Evolutionary conservation across 1,284 basidiomycete species (phyloP).

Genomic region (Ustilago tritici): DNA sequence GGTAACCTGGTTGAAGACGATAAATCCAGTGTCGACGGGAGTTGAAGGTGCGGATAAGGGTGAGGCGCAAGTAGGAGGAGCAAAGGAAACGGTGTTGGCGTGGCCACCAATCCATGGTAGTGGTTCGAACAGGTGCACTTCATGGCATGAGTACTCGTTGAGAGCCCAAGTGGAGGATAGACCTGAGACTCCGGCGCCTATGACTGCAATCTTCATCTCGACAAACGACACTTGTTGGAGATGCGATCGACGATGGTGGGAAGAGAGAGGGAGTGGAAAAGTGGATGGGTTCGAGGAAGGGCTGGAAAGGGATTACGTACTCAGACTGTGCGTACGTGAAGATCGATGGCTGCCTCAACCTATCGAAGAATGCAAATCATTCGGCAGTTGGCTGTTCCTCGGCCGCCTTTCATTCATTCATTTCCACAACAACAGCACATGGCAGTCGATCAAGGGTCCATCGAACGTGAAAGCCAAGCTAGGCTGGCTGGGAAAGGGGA

Average conservation of each 20-base stretch:
- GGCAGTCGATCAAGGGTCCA: background rate
- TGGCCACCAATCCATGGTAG: slow-evolving; percentile 80
- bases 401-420: background rate
- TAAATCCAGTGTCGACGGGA: slow-evolving; percentile 56
- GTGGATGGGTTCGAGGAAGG: background rate
- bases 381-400: background rate
- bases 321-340: slow-evolving; percentile 1
- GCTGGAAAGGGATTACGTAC: background rate
- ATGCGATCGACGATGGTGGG: background rate
- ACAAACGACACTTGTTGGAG: too few relatives aligned
- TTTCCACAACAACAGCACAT: background rate
- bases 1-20: slow-evolving; percentile 80
- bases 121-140: slow-evolving; percentile 83
- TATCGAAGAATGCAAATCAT: background rate
- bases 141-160: slow-evolving; percentile 82
- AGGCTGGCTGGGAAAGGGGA: too few relatives aligned
- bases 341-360: slow-evolving; percentile 11
- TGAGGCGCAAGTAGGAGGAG: slow-evolving; percentile 55
- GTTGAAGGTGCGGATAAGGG: slow-evolving; percentile 20
- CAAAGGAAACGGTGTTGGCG: slow-evolving; percentile 80
- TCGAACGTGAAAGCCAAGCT: background rate
- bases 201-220: slow-evolving; percentile 75
- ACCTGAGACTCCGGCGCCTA: slow-evolving; percentile 83
- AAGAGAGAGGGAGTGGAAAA: background rate
- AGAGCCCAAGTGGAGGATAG: slow-evolving; percentile 83